Conservation (phyloP, 2,329 filamentous ascomycete genomes). For the Akanthomyces uredinophilus region DNA sequence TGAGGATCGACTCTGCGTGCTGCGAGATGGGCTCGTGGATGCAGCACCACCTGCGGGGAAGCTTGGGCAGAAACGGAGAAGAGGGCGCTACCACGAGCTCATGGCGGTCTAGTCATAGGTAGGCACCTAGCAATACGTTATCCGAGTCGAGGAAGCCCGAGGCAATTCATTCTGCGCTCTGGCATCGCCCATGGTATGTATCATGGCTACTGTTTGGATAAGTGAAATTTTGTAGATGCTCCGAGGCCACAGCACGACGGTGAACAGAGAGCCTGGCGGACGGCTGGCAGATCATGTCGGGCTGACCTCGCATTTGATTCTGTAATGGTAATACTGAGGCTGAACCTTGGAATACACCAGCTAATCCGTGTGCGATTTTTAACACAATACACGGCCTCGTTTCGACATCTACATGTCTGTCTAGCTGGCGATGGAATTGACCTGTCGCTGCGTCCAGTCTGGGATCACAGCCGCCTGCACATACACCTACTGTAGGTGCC, state of each 20-base stretch:
- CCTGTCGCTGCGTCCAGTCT: background rate
- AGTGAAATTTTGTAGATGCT: background rate
- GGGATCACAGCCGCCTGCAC: background rate
- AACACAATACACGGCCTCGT: background rate
- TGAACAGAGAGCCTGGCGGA: background rate
- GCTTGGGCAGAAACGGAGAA: conserved; percentile 8
- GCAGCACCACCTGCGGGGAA: conserved; percentile 6
- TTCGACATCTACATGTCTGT: background rate
- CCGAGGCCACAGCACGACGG: background rate
- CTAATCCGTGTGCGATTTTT: background rate
- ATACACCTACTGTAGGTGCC: too few relatives aligned
- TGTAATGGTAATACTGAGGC: background rate
- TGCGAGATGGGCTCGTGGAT: conserved; percentile 3
- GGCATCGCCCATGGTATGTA: background rate
- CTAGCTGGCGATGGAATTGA: background rate
- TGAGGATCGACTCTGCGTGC: conserved; percentile 12
- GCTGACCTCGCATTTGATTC: background rate
- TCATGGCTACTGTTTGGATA: background rate
- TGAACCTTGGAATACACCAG: background rate
- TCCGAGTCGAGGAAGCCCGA: background rate
- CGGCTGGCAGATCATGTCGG: background rate
- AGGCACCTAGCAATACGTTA: background rate
- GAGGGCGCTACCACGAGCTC: background rate
- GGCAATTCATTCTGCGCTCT: background rate
- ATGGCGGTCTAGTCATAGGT: background rate